Percentiles rank a stretch among this genome's conserved stretches.
Evolutionary conservation across 73 alveolate species (phyloP).

Genomic region (Paramecium tetraurelia): DNA sequence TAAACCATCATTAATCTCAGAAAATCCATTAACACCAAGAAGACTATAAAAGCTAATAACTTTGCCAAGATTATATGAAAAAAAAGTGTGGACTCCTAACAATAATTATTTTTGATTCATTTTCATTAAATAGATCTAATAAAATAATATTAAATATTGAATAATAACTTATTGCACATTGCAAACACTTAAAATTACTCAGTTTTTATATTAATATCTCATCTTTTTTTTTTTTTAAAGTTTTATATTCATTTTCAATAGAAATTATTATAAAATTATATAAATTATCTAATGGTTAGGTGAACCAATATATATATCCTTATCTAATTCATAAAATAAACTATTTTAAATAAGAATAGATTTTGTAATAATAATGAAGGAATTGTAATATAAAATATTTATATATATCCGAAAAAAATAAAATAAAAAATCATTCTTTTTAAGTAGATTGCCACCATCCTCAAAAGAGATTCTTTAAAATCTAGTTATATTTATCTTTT

Average conservation of each 20-base stretch:
- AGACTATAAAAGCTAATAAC: conserved; percentile 12
- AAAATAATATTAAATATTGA: too few species aligned
- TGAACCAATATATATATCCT: too few species aligned
- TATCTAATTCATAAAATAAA: background rate
- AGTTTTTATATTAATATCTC: background rate
- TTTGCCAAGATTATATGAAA: conserved; percentile 50
- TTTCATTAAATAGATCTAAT: background rate
- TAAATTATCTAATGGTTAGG: too few species aligned
- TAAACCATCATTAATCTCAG: conserved; percentile 8
- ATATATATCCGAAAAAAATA: background rate
- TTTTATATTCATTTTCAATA: too few species aligned
- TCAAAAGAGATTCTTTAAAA: background rate
- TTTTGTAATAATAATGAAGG: background rate
- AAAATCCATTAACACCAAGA: conserved; percentile 50
- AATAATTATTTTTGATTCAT: conserved; percentile 29
- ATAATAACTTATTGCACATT: too few species aligned
- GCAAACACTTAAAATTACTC: background rate
- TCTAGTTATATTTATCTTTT: background rate
- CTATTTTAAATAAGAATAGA: background rate
- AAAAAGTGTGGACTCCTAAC: conserved; percentile 41
- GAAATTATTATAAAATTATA: too few species aligned
- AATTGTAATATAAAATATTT: background rate
- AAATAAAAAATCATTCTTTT: background rate
- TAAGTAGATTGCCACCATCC: background rate
- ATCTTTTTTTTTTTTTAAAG: background rate